These are phyloP conservation scores for Hypomontagnella monticulosa DNA, from an alignment of 495 filamentous ascomycete species.

Conservation along the genomic window DNA sequence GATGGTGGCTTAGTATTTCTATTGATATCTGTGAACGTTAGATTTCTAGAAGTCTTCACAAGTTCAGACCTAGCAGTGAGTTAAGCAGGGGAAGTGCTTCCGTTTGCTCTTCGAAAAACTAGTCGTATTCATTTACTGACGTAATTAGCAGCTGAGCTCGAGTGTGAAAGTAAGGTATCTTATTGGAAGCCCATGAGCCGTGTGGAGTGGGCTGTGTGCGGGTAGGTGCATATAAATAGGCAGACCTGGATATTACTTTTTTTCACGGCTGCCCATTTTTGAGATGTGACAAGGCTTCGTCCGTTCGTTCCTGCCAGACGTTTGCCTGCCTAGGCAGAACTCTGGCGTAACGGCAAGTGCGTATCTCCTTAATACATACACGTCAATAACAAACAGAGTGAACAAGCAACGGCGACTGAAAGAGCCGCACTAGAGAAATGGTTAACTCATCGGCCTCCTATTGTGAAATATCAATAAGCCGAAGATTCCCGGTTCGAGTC, in stretches of 20 bases:
- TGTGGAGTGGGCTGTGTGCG: constrained; percentile 26
- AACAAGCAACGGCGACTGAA: background rate
- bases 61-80: too few species aligned
- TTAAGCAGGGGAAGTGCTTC: too few species aligned
- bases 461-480: constrained; percentile 20
- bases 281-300: constrained; percentile 5
- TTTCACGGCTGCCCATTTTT: background rate
- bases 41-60: too few species aligned
- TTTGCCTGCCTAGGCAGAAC: background rate
- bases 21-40: too few species aligned
- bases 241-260: background rate
- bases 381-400: background rate
- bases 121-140: background rate
- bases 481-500: constrained; percentile 45
- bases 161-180: background rate
- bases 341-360: background rate
- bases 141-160: constrained; percentile 7
- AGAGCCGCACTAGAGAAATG: constrained; percentile 41
- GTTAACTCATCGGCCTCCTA: constrained; percentile 44
- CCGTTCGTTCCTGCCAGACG: background rate
- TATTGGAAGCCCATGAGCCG: constrained; percentile 15
- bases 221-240: constrained; percentile 23
- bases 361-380: constrained; percentile 22
- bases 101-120: constrained; percentile 13
- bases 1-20: too few species aligned